These are phyloP conservation scores for Annulohypoxylon moriforme DNA, from an alignment of 495 filamentous ascomycete genomes.

Conservation along the genomic window DNA sequence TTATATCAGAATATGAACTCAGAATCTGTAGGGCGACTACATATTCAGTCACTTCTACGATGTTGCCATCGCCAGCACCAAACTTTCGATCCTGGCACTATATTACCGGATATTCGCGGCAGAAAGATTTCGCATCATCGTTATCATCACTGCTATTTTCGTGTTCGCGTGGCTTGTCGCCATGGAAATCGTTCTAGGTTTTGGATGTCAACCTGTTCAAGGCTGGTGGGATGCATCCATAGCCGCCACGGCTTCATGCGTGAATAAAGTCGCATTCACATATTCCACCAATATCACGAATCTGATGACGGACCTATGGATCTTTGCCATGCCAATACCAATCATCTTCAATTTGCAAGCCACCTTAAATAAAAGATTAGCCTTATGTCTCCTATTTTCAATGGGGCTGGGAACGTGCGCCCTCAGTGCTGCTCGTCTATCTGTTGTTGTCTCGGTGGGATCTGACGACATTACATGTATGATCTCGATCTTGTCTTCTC, in stretches of 20 bases:
- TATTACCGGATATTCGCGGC: slow-evolving; percentile 46
- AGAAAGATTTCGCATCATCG: slow-evolving; percentile 25
- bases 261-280: slow-evolving; percentile 49
- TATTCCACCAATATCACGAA: slow-evolving; percentile 56
- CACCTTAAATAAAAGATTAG: slow-evolving; percentile 47
- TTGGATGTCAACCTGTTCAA: slow-evolving; percentile 51
- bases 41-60: slow-evolving; percentile 50
- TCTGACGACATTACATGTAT: slow-evolving; percentile 57
- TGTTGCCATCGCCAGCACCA: slow-evolving; percentile 46
- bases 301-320: slow-evolving; percentile 52
- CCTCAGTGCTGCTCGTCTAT: slow-evolving; percentile 53
- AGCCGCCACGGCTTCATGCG: slow-evolving; percentile 44
- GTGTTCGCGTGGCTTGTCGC: slow-evolving; percentile 41
- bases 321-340: slow-evolving; percentile 54
- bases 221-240: slow-evolving; percentile 48
- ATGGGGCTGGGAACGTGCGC: slow-evolving; percentile 57
- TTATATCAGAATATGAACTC: not conserved
- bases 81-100: slow-evolving; percentile 47
- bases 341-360: slow-evolving; percentile 50
- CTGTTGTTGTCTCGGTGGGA: slow-evolving; percentile 54
- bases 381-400: slow-evolving; percentile 56
- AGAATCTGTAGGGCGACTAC: slow-evolving; percentile 40
- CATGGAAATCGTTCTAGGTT: slow-evolving; percentile 45
- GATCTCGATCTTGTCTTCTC: not conserved
- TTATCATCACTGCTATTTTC: slow-evolving; percentile 30